These are phyloP conservation scores for Heterobasidion irregulare DNA, from an alignment of 1,284 basidiomycete species.

Conservation along the genomic window DNA sequence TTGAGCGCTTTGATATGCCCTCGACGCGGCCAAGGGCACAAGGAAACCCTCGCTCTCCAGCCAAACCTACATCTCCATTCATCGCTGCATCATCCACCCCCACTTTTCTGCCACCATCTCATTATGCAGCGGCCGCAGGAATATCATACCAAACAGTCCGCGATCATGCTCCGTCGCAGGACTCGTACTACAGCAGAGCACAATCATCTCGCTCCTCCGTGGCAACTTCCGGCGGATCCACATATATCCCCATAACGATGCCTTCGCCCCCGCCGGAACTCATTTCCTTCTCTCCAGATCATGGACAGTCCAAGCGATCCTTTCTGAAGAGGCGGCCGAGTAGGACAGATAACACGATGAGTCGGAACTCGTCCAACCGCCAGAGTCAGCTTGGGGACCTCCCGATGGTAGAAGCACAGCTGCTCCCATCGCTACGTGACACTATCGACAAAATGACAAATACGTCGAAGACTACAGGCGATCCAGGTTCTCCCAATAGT, in stretches of 20 bases:
- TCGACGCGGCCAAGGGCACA: background rate
- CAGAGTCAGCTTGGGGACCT: constrained; percentile 42
- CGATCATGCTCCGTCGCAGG: constrained; percentile 1
- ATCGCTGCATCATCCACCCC: constrained; percentile 13
- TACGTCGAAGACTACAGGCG: background rate
- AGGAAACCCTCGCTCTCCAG: background rate
- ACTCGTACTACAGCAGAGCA: constrained; percentile 8
- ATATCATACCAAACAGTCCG: constrained; percentile 17
- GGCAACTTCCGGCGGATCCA: background rate
- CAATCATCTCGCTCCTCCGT: background rate
- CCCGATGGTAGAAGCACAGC: constrained; percentile 49
- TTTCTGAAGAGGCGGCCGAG: constrained; percentile 5
- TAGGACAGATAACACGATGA: background rate
- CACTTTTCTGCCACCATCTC: constrained; percentile 49
- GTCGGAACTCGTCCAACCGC: constrained; percentile 19
- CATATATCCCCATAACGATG: background rate
- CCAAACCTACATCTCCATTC: constrained; percentile 8
- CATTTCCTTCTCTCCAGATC: constrained; percentile 4
- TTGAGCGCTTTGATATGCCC: background rate
- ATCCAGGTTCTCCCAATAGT: background rate
- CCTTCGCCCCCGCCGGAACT: background rate
- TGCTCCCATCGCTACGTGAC: constrained; percentile 60
- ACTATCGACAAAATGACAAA: constrained; percentile 66
- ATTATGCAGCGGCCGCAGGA: constrained; percentile 57
- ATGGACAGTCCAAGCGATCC: constrained; percentile 9